Base-by-base conservation (phyloP, 2,329 filamentous ascomycete species). In the Talaromyces pinophilus region DNA sequence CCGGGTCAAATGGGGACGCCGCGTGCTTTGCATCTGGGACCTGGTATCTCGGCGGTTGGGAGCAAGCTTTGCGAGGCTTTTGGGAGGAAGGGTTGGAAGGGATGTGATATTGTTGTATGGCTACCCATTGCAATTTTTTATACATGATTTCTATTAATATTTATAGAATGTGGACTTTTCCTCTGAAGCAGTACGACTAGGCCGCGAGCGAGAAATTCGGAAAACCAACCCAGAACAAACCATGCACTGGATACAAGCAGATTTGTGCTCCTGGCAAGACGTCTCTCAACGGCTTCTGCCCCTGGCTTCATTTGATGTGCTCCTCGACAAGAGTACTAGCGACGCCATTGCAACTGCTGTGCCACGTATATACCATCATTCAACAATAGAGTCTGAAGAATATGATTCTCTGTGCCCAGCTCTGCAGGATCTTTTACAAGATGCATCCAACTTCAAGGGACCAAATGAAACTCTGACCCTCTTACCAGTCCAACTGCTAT, bases 321-420 rank as follows among this genome's bases (percentile, higher is more conserved):
- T 78, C 17, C 60, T 78, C 1, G 77, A 78, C 62, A 78, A 78
- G 66, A 77, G 76, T 63, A 78, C 77, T 1, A 76, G 74, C 67
- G 77, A 78, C 59, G 74, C 77, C n/a, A 77, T 78, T 54, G 73
- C 76, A 5, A 78, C 77, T 2, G 70, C 69, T 11, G 65, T 59
- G 50, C 68, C 66, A 33, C 71, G 33, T 13, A 66, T 59, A 3
- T 70, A 74, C n/a, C 50, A 64, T 4, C 54, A 61, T 6, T 59
- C 54, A 5, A 7, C 33, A 3, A 15, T 25, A 8, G 30, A 11
- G 2, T 3, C 30, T 11, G n/a, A 57, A 57, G 33, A n/a, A 2
- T 1, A 40, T 3, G n/a, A 15, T 6, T 1, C 5, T 6, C 11
- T 55, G 8, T 62, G 64, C 38, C 64, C 64, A 3, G 10, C 13